Evolutionary conservation across 768 basidiomycete genomes (phyloP).

Genomic region (Sporobolomyces phaffii): DNA sequence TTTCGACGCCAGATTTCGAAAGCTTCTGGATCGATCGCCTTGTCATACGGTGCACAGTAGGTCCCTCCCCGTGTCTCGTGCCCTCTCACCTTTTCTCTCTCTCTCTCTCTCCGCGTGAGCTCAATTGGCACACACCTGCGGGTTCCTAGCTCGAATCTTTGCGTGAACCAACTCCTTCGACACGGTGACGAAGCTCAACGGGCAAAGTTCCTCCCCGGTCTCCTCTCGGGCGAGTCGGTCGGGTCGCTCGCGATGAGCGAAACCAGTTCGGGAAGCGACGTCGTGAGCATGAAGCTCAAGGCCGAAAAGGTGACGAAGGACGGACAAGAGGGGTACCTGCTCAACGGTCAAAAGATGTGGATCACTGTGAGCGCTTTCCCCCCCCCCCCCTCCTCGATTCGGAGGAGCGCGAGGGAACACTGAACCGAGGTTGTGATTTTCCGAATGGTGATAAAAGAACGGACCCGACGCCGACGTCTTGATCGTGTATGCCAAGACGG

Average conservation of each 20-base stretch:
- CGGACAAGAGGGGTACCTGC: conserved; percentile 60
- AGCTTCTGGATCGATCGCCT: conserved; percentile 83
- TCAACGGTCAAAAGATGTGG: conserved; percentile 95
- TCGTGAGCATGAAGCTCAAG: conserved; percentile 83
- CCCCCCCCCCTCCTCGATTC: conserved; percentile 6
- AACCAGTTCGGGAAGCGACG: conserved; percentile 74
- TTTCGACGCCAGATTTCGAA: conserved; percentile 57
- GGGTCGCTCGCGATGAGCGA: conserved; percentile 95
- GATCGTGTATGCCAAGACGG: conserved; percentile 86
- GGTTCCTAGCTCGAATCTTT: conserved; percentile 61
- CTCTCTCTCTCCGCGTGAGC: too few relatives aligned
- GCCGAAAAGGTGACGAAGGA: conserved; percentile 59
- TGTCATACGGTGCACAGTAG: conserved; percentile 81
- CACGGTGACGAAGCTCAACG: conserved; percentile 81
- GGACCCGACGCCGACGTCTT: conserved; percentile 84
- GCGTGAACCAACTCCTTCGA: conserved; percentile 73
- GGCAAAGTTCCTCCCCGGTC: conserved; percentile 70
- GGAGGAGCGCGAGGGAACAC: too few relatives aligned
- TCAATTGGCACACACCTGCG: too few relatives aligned
- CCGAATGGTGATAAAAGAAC: too few relatives aligned
- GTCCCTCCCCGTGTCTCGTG: background rate
- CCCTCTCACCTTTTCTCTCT: conserved; percentile 52
- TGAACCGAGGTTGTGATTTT: too few relatives aligned
- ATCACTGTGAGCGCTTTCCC: background rate
- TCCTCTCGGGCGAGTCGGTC: conserved; percentile 66